Evolutionary conservation across 148 eudicot genomes (phyloP), one percentile per base, ranked within the genome.

Genomic region (Rhododendron williamsianum): DNA sequence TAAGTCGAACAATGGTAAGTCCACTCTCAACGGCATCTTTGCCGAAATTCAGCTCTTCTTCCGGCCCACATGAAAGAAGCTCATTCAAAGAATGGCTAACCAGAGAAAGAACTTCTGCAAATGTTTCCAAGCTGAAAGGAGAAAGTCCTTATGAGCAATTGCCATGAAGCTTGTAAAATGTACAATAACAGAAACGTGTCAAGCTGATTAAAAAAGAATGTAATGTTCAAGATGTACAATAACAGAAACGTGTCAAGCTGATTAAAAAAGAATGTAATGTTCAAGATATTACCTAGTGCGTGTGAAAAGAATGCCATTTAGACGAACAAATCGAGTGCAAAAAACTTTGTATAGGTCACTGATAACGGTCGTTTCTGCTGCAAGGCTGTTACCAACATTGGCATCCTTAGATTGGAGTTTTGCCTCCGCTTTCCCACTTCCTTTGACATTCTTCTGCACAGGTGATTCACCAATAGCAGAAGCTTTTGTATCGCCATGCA

Each of bases 11-110:
- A 71, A 90, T 90, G 83, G 81, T 56, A 58, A 91, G 89, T 76
- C 89, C 91, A 86, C 83, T 87, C 73, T 92, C 93, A 87, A 60
- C 65, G 63, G 85, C 89, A 84, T 90, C 92, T 84, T 52, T 27
- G 10, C 93, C 91, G 58, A 91, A 89, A 88, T 69, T 90, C 45
- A 82, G 86, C 80, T 89, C 86, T 87, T 92, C 93, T 73, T 89
- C 93, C 33, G 84, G 82, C 79, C 94, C 94, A 86, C 88, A 89
- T 78, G 93, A 90, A 84, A 92, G 90, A 82, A 92, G 93, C 85
- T 86, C 91, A 38, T 72, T 72, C 86, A 92, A 85, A 83, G 83
- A 81, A 83, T 82, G 87, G 67, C 83, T 87, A 71, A 90, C 94
- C 30, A 89, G 88, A 56, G 90, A 83, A 27, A 92, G 88, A 86